Base-by-base conservation (phyloP, 2,329 filamentous ascomycete species). In the Aspergillus floridensis region DNA sequence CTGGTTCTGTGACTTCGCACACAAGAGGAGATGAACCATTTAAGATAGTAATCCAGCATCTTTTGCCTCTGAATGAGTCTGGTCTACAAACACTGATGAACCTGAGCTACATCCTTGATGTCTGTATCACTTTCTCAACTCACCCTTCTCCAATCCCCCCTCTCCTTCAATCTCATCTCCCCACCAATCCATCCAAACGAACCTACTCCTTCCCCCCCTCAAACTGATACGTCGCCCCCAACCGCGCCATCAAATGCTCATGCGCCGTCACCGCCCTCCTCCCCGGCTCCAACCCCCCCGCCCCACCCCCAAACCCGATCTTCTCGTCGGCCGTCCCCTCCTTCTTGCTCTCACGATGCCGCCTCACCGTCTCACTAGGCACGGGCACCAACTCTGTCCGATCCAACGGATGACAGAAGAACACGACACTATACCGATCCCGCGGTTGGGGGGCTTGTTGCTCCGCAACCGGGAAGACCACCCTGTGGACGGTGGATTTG, bases 401-500 rank as follows among this genome's bases (percentile, higher is more conserved):
- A 70, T 87, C 80, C n/a, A 82, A 64, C 7, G 86, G 85, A 74
- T 88, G 85, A 65, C 84, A 86, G 68, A 88, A 88, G 67, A 85
- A 88, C 22, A 82, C 85, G 62, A 87, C 82, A 57, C 79, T 83
- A 67, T 86, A 86, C 58, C 85, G 70, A 61, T 83, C 81, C 62
- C 76, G 72, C n/a, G 67, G 22, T 22, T 22, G 64, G 24, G 74
- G 71, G n/a, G 73, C 64, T 24, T 68, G 61, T 62, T 73, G 63
- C 31, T 74, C 77, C 0, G 77, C 76, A 29, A 72, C 68, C 1
- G 83, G 82, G 65, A 96, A 95, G 0, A 93, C 86, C 31, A 98
- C 95, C 11, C 93, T 82, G 72, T 98, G 95, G 5, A 97, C 86
- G 0, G 93, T 97, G 66, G 88, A 92, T 67, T 92, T 89, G 63